Evolutionary conservation across 352 stramenopile genomes (phyloP), one percentile per base, ranked within the genome.

Genomic region (Phytophthora meadii): DNA sequence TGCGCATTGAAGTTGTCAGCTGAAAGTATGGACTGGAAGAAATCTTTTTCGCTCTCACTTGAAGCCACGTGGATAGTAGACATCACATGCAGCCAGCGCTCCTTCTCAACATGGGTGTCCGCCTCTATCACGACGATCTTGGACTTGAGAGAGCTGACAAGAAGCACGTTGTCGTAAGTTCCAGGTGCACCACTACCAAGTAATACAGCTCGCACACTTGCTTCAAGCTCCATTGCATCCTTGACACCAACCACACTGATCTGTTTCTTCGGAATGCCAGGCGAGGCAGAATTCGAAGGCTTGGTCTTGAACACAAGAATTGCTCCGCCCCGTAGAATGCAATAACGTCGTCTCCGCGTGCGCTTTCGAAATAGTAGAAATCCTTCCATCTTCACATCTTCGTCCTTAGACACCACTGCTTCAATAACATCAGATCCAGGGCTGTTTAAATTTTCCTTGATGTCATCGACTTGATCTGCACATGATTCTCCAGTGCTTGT

Each of bases 51-150:
- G 9, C 73, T 84, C 0, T 81, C 53, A 12, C 55, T 60, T 7
- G 76, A 85, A 14, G 68, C 73, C 49, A 87, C 81, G 46, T 91
- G 87, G 19, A 94, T 73, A 30, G 73, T 85, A 22, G 67, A 86
- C 67, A 92, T 78, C 1, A 84, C 83, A 30, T 94, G 81, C 24
- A 93, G 49, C 86, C 86, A 94, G 2, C 86, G 79, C 52, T 90
- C 70, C 62, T 94, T 92, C 39, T 94, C 86, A 3, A 75, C 89
- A 5, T 74, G 72, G 1, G 84, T 93, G 19, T 91, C 86, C 2
- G 86, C 82, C 68, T 94, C 84, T 10, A 85, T 66, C 8, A 81
- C 72, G 12, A 91, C 68, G 11, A 92, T 56, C 54, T 92, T 92
- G 11, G 84, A 91, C 62, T 92, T 92, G 14, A 81, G 63, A 7